Evolutionary conservation across 2,329 filamentous ascomycete genomes (phyloP), one percentile per base, ranked within the genome.

Genomic region (Leptodontidium sp.): DNA sequence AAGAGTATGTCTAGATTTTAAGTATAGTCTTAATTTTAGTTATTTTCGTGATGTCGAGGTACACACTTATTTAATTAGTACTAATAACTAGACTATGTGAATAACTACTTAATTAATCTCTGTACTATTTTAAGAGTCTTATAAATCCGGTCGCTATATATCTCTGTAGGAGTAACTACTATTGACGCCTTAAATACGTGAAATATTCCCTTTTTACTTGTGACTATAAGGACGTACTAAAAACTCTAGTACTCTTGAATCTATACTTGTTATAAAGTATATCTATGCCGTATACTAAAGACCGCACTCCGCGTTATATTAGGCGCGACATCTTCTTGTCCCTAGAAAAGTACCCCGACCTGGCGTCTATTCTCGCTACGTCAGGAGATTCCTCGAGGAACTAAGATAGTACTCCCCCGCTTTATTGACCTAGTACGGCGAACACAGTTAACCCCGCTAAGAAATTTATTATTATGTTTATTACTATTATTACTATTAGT

Each of bases 381-480:
- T 57, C 15, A 57, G 8, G 53, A 57, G 53, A 57, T n/a, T n/a
- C n/a, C n/a, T n/a, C n/a, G n/a, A n/a, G n/a, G n/a, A n/a, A n/a
- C n/a, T n/a, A n/a, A n/a, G 21, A 57, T 15, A 35, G 15, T 3
- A n/a, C 38, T 38, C 38, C 15, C 29, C 6, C 29, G 15, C 17
- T 57, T 35, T 17, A 57, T 57, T 15, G 15, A 57, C 29, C 29
- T 57, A 3, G 15, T 8, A 38, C 38, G 8, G 15, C 29, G 29
- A 38, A 57, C 6, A 38, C 15, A n/a, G 7, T 26, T 9, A 38
- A 57, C 15, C 17, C 7, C 7, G 17, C 32, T 9, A 57, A 57
- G 53, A 57, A 38, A 35, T 57, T 21, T 15, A 57, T 15, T 21
- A 57, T 57, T 38, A 55, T 15, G 53, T 57, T 57, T 15, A 57